Evolutionary conservation across 1,284 basidiomycete genomes (phyloP).

Genomic region (Malassezia nana): DNA sequence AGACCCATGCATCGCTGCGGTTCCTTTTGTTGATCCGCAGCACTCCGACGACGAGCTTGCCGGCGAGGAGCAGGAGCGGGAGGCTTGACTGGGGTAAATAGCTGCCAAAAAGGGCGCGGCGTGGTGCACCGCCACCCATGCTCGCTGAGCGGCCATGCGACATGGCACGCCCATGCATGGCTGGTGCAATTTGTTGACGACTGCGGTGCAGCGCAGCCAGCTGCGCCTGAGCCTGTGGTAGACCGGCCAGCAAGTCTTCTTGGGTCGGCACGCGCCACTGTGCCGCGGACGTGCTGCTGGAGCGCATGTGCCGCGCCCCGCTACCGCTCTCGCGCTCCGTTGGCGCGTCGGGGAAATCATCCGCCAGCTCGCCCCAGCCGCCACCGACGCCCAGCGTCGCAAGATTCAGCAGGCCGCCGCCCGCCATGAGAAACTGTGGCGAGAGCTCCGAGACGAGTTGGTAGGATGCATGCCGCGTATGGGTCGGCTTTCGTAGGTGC

Average conservation of each 20-base stretch:
- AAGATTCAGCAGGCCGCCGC: constrained; percentile 40
- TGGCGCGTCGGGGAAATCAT: neutral
- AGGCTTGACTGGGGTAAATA: constrained; percentile 96
- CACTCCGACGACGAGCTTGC: constrained; percentile 94
- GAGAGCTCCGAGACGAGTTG: constrained; percentile 40
- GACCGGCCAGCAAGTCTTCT: constrained; percentile 36
- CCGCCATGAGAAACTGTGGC: constrained; percentile 44
- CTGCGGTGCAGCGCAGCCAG: constrained; percentile 92
- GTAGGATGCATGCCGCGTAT: constrained; percentile 32
- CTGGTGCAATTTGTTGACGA: constrained; percentile 59
- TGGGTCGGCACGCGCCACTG: neutral
- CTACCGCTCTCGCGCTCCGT: constrained; percentile 3
- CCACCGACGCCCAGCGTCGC: constrained; percentile 25
- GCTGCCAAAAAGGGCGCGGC: constrained; percentile 96
- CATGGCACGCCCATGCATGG: constrained; percentile 89
- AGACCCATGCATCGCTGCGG: constrained; percentile 94
- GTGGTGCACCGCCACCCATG: constrained; percentile 53
- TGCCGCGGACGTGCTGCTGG: constrained; percentile 8
- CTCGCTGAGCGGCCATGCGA: constrained; percentile 58
- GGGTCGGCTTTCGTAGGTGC: neutral
- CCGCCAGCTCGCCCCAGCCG: constrained; percentile 29
- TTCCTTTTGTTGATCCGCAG: constrained; percentile 98
- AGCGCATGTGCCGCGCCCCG: constrained; percentile 22
- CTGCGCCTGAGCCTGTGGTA: constrained; percentile 65
- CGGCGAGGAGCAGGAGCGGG: constrained; percentile 90